Conservation (phyloP, 2,329 filamentous ascomycete species). For the Ophiosphaerella narmari region DNA sequence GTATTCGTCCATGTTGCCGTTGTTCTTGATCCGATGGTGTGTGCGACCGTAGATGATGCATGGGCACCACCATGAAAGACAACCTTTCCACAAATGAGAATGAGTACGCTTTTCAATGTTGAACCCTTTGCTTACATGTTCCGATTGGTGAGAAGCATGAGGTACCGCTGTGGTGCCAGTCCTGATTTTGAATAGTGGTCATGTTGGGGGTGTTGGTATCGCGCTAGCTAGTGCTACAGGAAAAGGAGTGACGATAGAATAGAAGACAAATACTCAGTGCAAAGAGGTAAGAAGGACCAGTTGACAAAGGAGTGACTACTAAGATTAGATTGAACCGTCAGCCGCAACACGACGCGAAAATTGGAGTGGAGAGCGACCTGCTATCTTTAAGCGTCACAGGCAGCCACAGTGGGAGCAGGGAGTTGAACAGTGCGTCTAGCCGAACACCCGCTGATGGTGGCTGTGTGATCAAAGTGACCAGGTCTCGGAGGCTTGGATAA, state of each 20-base stretch:
- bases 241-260: neutral
- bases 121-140: conserved; percentile 27
- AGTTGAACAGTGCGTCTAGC: conserved; percentile 3
- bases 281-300: neutral
- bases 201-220: conserved; percentile 7
- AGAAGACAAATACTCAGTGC: neutral
- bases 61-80: conserved; percentile 40
- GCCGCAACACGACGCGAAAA: neutral
- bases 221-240: neutral
- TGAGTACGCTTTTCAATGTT: neutral
- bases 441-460: neutral
- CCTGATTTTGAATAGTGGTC: conserved; percentile 29
- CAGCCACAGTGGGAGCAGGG: conserved; percentile 2
- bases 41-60: conserved; percentile 39
- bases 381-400: neutral
- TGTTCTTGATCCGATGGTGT: conserved; percentile 34
- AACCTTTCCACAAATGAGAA: conserved; percentile 24
- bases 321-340: too few relatives aligned
- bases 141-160: conserved; percentile 37
- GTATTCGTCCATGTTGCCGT: conserved; percentile 33
- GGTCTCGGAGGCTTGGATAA: neutral
- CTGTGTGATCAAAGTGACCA: conserved; percentile 2
- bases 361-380: neutral
- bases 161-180: conserved; percentile 36
- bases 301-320: neutral